These are phyloP conservation scores for Euphorbia schlechtendalii DNA, from an alignment of 441 rosid genomes.

Conservation along the genomic window DNA sequence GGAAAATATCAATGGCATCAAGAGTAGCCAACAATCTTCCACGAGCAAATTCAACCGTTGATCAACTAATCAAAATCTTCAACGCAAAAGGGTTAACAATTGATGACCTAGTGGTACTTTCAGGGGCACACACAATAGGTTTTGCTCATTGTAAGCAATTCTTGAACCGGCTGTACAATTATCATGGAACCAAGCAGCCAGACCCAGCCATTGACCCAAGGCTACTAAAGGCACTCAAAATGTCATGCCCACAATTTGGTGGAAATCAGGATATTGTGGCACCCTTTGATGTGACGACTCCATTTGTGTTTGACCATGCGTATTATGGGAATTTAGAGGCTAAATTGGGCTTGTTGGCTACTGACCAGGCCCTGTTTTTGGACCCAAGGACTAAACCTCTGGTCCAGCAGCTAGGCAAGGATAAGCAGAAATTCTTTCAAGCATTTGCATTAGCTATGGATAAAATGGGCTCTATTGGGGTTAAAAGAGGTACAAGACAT, in stretches of 20 bases:
- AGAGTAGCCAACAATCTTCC: conserved; percentile 42
- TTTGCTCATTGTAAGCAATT: conserved; percentile 55
- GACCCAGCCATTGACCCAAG: conserved; percentile 52
- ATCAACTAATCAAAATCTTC: conserved; percentile 30
- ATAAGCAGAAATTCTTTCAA: conserved; percentile 26
- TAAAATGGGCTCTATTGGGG: conserved; percentile 70
- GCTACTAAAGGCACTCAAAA: conserved; percentile 38
- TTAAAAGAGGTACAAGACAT: conserved; percentile 45
- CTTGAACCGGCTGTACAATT: conserved; percentile 45
- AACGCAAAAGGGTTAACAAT: conserved; percentile 40
- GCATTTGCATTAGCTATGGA: conserved; percentile 66
- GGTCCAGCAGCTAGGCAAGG: conserved; percentile 35
- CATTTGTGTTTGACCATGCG: conserved; percentile 46
- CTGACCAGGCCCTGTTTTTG: conserved; percentile 53
- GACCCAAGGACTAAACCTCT: conserved; percentile 46
- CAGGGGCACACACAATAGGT: conserved; percentile 74
- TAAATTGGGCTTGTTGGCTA: conserved; percentile 48
- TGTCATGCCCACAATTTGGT: conserved; percentile 44
- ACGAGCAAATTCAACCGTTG: conserved; percentile 39
- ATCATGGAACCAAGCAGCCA: conserved; percentile 37
- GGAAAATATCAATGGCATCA: conserved; percentile 43
- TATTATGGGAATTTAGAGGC: conserved; percentile 48
- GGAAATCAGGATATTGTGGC: conserved; percentile 36
- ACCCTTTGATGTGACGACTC: conserved; percentile 52
- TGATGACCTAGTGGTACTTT: conserved; percentile 32